These are phyloP conservation scores for Tetraselmis striata DNA, from an alignment of 139 green algal genomes.

Conservation along the genomic window DNA sequence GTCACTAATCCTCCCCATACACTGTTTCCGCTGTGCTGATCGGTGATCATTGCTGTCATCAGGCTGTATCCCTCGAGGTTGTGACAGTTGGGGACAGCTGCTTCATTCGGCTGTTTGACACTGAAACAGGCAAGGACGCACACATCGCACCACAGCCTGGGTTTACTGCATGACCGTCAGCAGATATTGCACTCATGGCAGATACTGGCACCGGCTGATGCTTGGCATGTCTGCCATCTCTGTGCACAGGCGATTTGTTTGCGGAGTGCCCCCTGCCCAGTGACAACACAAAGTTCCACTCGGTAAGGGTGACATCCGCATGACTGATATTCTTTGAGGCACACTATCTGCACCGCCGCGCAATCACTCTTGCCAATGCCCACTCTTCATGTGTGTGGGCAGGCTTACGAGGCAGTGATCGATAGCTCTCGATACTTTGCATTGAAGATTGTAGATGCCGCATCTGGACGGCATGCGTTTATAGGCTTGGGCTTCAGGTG, in stretches of 20 bases:
- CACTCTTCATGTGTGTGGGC: no score
- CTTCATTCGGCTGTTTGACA: slow-evolving; percentile 24
- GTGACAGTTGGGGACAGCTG: slow-evolving; percentile 20
- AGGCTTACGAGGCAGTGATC: slow-evolving; percentile 63
- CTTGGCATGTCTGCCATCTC: no score
- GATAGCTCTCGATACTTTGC: slow-evolving; percentile 68
- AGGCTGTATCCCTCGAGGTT: slow-evolving; percentile 24
- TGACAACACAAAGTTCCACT: slow-evolving; percentile 24
- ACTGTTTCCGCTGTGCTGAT: neutral
- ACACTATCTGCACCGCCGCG: neutral
- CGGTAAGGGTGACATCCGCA: neutral
- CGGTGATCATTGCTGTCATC: neutral
- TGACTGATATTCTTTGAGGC: neutral
- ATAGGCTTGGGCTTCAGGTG: slow-evolving; percentile 63
- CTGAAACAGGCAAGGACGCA: slow-evolving; percentile 6
- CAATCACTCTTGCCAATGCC: neutral
- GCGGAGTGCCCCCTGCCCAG: slow-evolving; percentile 60
- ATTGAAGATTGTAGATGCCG: slow-evolving; percentile 47
- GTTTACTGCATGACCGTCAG: neutral
- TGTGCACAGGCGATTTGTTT: slow-evolving; percentile 56
- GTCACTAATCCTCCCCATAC: neutral
- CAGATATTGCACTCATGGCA: neutral
- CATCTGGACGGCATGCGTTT: slow-evolving; percentile 55
- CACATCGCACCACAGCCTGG: neutral
- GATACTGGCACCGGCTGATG: no score